Evolutionary conservation across 2,329 filamentous ascomycete species (phyloP).

Genomic region (Pyrenophora teres): DNA sequence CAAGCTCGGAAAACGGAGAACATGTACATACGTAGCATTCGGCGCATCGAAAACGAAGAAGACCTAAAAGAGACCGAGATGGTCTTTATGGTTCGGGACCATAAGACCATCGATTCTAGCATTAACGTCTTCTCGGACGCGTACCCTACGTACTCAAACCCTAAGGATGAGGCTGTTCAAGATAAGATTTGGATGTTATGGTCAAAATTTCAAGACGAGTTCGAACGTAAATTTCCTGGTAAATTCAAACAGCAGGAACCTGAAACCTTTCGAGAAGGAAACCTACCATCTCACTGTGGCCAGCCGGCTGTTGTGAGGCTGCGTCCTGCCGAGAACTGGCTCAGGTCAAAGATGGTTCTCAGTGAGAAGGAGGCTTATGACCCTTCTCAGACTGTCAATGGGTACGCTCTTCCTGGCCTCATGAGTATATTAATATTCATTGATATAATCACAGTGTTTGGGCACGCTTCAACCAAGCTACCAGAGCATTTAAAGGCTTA

Average conservation of each 20-base stretch:
- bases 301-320: slow-evolving; percentile 21
- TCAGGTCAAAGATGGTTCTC: slow-evolving; percentile 66
- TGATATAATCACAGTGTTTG: slow-evolving; percentile 50
- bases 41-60: slow-evolving; percentile 50
- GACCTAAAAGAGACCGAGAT: slow-evolving; percentile 63
- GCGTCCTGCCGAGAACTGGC: slow-evolving; percentile 55
- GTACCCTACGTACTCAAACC: slow-evolving; percentile 51
- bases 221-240: slow-evolving; percentile 39
- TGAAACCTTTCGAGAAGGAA: slow-evolving; percentile 1
- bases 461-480: slow-evolving; percentile 70
- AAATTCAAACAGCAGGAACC: slow-evolving; percentile 14
- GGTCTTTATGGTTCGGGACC: slow-evolving; percentile 60
- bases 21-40: slow-evolving; percentile 72
- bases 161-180: slow-evolving; percentile 20
- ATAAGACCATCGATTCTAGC: slow-evolving; percentile 26
- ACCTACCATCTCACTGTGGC: slow-evolving; percentile 17
- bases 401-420: slow-evolving; percentile 51
- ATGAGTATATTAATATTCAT: neutral
- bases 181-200: slow-evolving; percentile 52
- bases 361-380: slow-evolving; percentile 64
- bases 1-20: slow-evolving; percentile 55
- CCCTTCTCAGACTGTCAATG: slow-evolving; percentile 53
- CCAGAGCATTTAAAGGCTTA: slow-evolving; percentile 73
- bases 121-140: slow-evolving; percentile 55
- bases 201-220: slow-evolving; percentile 49